phyloP scores from a whole-genome alignment of 129 eudicot species.

The Oenanthe sinensis region DNA sequence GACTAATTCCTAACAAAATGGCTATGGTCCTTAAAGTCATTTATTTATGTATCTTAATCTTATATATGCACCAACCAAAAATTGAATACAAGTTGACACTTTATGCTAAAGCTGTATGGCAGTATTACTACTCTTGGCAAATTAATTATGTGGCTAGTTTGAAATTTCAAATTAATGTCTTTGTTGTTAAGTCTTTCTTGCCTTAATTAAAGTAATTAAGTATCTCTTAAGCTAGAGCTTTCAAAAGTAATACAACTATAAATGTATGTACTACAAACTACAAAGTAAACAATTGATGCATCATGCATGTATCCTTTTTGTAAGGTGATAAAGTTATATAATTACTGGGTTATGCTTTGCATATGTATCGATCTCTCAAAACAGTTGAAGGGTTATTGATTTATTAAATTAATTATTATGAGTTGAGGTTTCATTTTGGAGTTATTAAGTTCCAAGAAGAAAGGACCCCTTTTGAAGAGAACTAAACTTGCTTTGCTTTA shows the following conservation, averaged over 20 bases:
- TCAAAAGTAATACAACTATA: too few relatives aligned
- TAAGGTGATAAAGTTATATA: too few relatives aligned
- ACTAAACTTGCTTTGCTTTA: background rate
- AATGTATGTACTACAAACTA: too few relatives aligned
- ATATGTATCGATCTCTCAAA: background rate
- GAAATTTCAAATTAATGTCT: background rate
- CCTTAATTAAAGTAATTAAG: background rate
- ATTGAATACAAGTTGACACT: constrained; percentile 13
- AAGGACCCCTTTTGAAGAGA: background rate
- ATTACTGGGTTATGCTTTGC: background rate
- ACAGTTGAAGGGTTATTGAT: background rate
- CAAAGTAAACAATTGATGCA: too few relatives aligned
- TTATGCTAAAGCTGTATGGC: constrained; percentile 2
- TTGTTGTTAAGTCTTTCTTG: background rate
- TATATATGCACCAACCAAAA: constrained; percentile 6
- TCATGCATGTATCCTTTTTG: too few relatives aligned
- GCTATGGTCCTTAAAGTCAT: background rate
- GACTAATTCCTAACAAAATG: constrained; percentile 21
- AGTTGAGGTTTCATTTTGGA: background rate
- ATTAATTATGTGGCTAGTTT: background rate
- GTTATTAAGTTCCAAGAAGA: background rate
- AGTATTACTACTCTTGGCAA: constrained; percentile 10
- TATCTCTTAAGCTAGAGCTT: background rate
- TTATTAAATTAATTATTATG: too few relatives aligned
- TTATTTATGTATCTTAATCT: background rate